Evolutionary conservation across 495 filamentous ascomycete genomes (phyloP).

Genomic region (Lindgomyces ingoldianus): DNA sequence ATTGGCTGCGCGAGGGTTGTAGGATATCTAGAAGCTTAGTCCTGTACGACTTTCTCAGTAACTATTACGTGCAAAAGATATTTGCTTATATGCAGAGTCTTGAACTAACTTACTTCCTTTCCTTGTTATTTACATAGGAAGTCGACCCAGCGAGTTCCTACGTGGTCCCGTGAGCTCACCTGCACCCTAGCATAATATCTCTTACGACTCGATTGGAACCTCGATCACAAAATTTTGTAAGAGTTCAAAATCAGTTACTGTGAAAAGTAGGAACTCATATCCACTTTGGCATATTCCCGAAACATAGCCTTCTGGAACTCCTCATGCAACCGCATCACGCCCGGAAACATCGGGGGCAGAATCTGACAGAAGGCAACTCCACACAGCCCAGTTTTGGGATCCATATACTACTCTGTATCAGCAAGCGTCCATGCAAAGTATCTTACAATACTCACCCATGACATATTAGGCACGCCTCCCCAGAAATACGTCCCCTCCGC

Average conservation of each 20-base stretch:
- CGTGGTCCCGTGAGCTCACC: too few relatives aligned
- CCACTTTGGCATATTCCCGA: neutral
- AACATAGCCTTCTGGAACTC: constrained; percentile 19
- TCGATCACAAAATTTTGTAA: too few relatives aligned
- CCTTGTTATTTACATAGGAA: too few relatives aligned
- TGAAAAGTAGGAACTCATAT: too few relatives aligned
- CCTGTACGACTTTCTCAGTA: too few relatives aligned
- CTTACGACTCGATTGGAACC: too few relatives aligned
- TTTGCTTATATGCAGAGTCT: too few relatives aligned
- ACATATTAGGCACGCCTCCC: constrained; percentile 16
- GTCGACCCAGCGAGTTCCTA: too few relatives aligned
- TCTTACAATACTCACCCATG: constrained; percentile 11
- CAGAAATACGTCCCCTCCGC: constrained; percentile 2
- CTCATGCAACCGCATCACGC: constrained; percentile 10
- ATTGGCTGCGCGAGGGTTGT: constrained; percentile 39
- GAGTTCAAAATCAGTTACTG: too few relatives aligned
- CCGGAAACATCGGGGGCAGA: constrained; percentile 19
- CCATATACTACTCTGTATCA: constrained; percentile 7
- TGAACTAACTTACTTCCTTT: too few relatives aligned
- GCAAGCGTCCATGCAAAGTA: neutral
- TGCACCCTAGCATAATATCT: too few relatives aligned
- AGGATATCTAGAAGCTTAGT: neutral
- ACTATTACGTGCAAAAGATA: neutral
- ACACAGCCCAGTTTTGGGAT: constrained; percentile 12
- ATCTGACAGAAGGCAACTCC: constrained; percentile 20